phyloP scores from a whole-genome alignment of 371 early-diverging fungal species.

The Parasitella parasitica region DNA sequence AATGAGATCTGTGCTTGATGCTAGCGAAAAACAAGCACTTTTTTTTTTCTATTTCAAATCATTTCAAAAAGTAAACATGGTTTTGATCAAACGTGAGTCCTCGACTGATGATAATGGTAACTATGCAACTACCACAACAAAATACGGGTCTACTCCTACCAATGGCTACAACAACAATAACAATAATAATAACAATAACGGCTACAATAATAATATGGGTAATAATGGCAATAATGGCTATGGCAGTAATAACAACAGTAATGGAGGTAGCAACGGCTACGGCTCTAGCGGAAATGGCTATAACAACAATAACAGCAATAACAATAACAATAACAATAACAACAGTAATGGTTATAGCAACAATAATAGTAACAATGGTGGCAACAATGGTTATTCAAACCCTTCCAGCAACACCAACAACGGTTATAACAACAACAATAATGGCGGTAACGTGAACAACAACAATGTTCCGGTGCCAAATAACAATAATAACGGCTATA shows the following conservation, averaged over 20 bases:
- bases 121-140: constrained; percentile 1
- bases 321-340: neutral
- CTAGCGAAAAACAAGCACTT: neutral
- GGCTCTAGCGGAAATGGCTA: too few relatives aligned
- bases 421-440: neutral
- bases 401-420: neutral
- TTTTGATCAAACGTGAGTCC: constrained; percentile 4
- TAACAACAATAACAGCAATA: constrained; percentile 6
- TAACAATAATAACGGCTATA: neutral
- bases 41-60: neutral
- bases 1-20: neutral
- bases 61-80: neutral
- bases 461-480: neutral
- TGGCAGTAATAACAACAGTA: constrained; percentile 7
- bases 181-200: constrained; percentile 3
- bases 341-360: neutral
- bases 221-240: constrained; percentile 1
- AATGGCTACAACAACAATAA: constrained; percentile 2
- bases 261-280: too few relatives aligned
- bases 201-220: too few relatives aligned
- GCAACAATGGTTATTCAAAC: neutral
- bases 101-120: neutral
- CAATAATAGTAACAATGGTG: neutral
- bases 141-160: constrained; percentile 5
- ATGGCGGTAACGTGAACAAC: neutral